Conservation (phyloP, 2,329 filamentous ascomycete genomes). For the Penicillium polonicum region DNA sequence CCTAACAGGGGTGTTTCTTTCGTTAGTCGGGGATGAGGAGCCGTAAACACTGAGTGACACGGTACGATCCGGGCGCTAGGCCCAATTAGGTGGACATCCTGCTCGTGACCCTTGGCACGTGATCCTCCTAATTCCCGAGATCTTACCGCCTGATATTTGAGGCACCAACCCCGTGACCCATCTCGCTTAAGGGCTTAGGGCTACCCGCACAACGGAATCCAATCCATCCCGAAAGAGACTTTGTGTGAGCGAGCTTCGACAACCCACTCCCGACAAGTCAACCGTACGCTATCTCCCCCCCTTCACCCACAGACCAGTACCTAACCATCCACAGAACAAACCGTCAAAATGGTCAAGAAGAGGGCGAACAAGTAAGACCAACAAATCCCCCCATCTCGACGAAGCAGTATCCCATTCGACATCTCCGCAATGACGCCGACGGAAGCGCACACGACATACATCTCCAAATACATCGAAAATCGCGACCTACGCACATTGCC, state of each 20-base stretch:
- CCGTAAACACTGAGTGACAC: conserved; percentile 23
- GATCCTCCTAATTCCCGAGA: not conserved
- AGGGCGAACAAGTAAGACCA: conserved; percentile 67
- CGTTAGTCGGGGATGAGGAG: conserved; percentile 7
- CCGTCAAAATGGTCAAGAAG: conserved; percentile 72
- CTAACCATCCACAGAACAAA: conserved; percentile 43
- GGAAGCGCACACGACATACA: conserved; percentile 11
- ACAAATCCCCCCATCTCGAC: conserved; percentile 21
- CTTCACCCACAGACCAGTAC: conserved; percentile 22
- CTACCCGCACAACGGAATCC: conserved; percentile 40
- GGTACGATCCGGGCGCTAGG: conserved; percentile 25
- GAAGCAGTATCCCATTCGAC: conserved; percentile 28
- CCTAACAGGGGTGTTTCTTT: conserved; percentile 27
- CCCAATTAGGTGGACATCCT: conserved; percentile 2
- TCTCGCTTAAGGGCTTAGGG: conserved; percentile 44
- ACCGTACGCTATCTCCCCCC: conserved; percentile 36
- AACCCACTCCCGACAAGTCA: conserved; percentile 42
- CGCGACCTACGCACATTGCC: conserved; percentile 20
- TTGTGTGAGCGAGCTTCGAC: conserved; percentile 39
- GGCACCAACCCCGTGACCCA: conserved; percentile 25
- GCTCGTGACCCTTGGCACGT: conserved; percentile 17
- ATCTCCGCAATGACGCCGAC: conserved; percentile 28
- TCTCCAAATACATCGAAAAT: conserved; percentile 6
- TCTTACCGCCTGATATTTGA: not conserved
- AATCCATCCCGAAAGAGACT: conserved; percentile 34